phyloP scores from a whole-genome alignment of 2,329 filamentous ascomycete species.

The Sporothrix euskadiensis region DNA sequence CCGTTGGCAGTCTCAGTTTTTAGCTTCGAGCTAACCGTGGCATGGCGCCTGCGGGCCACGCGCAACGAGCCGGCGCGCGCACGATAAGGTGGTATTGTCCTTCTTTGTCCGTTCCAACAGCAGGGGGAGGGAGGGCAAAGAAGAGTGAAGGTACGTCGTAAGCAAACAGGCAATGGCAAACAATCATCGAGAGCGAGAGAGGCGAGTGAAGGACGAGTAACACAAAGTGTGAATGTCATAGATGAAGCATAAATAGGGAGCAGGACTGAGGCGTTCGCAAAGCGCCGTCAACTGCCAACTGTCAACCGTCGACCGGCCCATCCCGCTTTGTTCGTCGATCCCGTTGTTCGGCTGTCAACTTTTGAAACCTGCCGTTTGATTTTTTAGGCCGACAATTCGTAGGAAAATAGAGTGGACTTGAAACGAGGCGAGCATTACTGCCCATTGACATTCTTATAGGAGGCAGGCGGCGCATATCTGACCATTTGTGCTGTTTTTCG shows the following conservation, averaged over 20 bases:
- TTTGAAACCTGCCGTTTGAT: not conserved
- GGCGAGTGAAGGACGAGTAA: not conserved
- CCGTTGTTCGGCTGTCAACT: not conserved
- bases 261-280: not conserved
- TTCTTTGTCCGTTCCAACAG: not conserved
- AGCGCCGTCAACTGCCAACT: not conserved
- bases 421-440: not conserved
- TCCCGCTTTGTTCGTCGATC: not conserved
- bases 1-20: not conserved
- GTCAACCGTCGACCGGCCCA: not conserved
- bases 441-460: not conserved
- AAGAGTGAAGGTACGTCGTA: too few relatives aligned
- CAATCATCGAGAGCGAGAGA: not conserved
- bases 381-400: not conserved
- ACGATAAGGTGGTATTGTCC: not conserved
- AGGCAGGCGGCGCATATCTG: not conserved
- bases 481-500: not conserved
- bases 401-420: not conserved
- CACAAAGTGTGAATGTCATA: not conserved
- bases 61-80: constrained; percentile 18
- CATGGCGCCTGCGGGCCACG: constrained; percentile 1
- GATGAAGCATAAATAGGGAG: not conserved
- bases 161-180: not conserved
- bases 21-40: constrained; percentile 3
- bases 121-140: not conserved